phyloP scores from a whole-genome alignment of 441 rosid genomes.

The Manihot esculenta region DNA sequence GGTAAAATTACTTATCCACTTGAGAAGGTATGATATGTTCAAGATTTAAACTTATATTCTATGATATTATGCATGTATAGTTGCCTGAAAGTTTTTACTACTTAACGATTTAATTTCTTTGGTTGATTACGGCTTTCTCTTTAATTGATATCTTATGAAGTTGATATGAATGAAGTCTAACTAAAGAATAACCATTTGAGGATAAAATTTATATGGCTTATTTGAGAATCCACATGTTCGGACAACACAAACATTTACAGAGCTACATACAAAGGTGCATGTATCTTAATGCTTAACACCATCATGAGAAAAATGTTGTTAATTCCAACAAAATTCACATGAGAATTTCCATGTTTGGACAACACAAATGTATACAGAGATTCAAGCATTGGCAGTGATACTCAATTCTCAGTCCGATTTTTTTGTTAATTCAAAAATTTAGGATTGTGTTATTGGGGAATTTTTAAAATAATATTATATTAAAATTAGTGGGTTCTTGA shows the following conservation, averaged over 20 bases:
- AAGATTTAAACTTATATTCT: background rate
- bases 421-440: no score
- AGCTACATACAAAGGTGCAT: background rate
- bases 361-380: no score
- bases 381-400: no score
- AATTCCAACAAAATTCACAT: no score
- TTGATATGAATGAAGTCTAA: no score
- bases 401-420: no score
- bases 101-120: background rate
- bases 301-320: background rate
- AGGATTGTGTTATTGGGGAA: no score
- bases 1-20: slow-evolving; percentile 94
- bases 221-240: background rate
- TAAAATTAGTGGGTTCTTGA: no score
- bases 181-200: background rate
- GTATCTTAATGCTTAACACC: background rate
- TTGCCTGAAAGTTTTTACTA: background rate
- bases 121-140: background rate
- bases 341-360: no score
- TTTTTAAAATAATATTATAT: no score
- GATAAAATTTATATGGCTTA: background rate
- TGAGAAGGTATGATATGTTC: slow-evolving; percentile 61
- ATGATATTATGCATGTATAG: background rate
- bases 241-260: background rate
- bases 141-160: background rate